Base-by-base conservation (phyloP, 768 basidiomycete species). In the Auricularia sp. region DNA sequence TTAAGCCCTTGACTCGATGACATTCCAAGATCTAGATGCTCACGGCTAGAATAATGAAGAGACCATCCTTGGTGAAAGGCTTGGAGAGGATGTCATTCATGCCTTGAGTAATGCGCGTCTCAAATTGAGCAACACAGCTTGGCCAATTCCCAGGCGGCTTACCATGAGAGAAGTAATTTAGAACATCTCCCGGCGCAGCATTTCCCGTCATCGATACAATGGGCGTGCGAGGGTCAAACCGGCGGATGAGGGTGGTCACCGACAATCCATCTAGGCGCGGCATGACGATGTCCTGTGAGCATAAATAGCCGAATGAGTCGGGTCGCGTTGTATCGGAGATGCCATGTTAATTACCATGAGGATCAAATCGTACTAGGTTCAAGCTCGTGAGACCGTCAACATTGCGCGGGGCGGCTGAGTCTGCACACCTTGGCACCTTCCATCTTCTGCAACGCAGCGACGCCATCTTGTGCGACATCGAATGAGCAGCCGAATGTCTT, bases 201-300 rank as follows among this genome's bases (percentile, higher is more conserved):
- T 94, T 96, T 71, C 87, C 88, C 63, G 95, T 98, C 96, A 98
- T 98, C 29, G 93, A 95, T 68, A 98, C 97, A 73, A 98, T 98
- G 5, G 96, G 96, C 53, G 95, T 97, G 79, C 87, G 89, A 64
- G 87, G 85, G 77, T 98, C 94, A 72, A 98, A 98, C 76, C 93
- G 91, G 18, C 96, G 82, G 69, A 98, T 97, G 69, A 98, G 75
- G 64, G 87, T 92, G 44, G 96, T 98, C 11, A 95, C 96, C 2
- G 87, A 87, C 33, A 94, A 86, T 35, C 93, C 93, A 67, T 93
- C 87, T 70, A 91, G 77, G 73, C 90, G 88, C 2, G 90, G 56
- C 56, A 98, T 96, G 65, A 97, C 91, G 66, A 98, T 97, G 70
- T 98, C 96, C 92, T 93, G 64, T 14, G 16, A 12, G 23, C 29